These are phyloP conservation scores for Apiotrichum porosum DNA, from an alignment of 1,284 basidiomycete genomes.

Conservation along the genomic window DNA sequence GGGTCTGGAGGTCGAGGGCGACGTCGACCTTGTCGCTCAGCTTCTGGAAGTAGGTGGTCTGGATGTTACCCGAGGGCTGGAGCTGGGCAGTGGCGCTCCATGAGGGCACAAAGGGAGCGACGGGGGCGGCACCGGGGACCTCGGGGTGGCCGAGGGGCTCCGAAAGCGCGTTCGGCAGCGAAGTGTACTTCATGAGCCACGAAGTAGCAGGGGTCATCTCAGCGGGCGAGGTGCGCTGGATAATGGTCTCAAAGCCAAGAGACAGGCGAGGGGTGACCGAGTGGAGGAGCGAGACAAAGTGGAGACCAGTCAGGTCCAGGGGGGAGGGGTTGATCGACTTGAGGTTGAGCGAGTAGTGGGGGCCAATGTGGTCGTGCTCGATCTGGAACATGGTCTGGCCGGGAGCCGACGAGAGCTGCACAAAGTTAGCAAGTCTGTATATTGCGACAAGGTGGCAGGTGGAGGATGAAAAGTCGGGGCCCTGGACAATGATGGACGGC, in stretches of 20 bases:
- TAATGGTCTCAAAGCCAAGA: slow-evolving; percentile 82
- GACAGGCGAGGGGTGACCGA: slow-evolving; percentile 90
- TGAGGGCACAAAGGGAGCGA: slow-evolving; percentile 52
- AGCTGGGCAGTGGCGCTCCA: slow-evolving; percentile 94
- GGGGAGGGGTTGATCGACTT: slow-evolving; percentile 93
- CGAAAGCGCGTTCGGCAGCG: slow-evolving; percentile 46
- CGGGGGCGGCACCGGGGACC: slow-evolving; percentile 26
- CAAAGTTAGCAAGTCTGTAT: too few species aligned
- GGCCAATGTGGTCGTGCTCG: slow-evolving; percentile 90
- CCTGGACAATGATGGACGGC: too few species aligned
- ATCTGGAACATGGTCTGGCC: slow-evolving; percentile 86
- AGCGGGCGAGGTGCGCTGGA: slow-evolving; percentile 69
- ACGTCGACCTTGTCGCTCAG: slow-evolving; percentile 96
- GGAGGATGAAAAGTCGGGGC: too few species aligned
- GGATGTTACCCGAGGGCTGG: slow-evolving; percentile 76
- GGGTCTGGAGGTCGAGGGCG: slow-evolving; percentile 86
- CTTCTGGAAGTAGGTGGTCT: slow-evolving; percentile 95
- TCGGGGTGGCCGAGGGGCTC: slow-evolving; percentile 8
- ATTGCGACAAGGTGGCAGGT: too few species aligned
- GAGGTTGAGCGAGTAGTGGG: slow-evolving; percentile 79
- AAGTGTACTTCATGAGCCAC: slow-evolving; percentile 83
- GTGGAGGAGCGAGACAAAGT: slow-evolving; percentile 88
- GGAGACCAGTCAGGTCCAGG: slow-evolving; percentile 85
- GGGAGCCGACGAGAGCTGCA: slow-evolving; percentile 48
- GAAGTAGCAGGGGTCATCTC: slow-evolving; percentile 71